Evolutionary conservation across 768 basidiomycete genomes (phyloP).

Genomic region (Nidula microcarpa): DNA sequence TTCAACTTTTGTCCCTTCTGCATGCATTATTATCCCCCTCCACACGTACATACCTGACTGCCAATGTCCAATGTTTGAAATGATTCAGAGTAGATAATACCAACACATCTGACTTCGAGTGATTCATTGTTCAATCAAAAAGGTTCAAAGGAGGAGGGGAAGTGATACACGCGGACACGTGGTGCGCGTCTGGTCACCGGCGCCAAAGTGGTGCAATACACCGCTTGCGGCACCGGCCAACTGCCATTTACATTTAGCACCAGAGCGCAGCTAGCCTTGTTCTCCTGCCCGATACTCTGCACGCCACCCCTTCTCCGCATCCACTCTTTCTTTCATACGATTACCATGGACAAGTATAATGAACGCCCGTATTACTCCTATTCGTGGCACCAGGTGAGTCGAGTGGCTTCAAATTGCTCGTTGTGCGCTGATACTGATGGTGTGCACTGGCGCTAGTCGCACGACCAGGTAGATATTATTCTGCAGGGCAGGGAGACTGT

Average conservation of each 20-base stretch:
- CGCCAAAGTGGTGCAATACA: not conserved
- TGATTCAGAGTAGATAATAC: no score
- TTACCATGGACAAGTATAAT: slow-evolving; percentile 35
- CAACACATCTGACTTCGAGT: no score
- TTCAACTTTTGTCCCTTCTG: not conserved
- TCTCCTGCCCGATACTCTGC: slow-evolving; percentile 1
- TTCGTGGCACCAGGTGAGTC: slow-evolving; percentile 82
- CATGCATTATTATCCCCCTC: not conserved
- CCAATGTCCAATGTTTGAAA: no score
- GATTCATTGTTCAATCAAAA: not conserved
- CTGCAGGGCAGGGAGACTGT: slow-evolving; percentile 5
- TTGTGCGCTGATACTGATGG: not conserved
- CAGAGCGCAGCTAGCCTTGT: slow-evolving; percentile 2
- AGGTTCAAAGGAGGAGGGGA: not conserved
- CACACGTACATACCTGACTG: not conserved
- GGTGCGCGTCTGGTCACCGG: not conserved
- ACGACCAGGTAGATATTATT: slow-evolving; percentile 67
- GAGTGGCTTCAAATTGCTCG: slow-evolving; percentile 2
- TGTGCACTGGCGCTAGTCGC: slow-evolving; percentile 47
- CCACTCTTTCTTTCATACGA: slow-evolving; percentile 3
- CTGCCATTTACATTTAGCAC: not conserved
- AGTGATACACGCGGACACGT: not conserved
- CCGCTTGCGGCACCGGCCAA: not conserved
- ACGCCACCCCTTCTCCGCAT: slow-evolving; percentile 1
- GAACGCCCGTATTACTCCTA: slow-evolving; percentile 48